Evolutionary conservation across 768 basidiomycete genomes (phyloP), one percentile per base, ranked within the genome.

Genomic region (Phylloporus rhodoxanthus): DNA sequence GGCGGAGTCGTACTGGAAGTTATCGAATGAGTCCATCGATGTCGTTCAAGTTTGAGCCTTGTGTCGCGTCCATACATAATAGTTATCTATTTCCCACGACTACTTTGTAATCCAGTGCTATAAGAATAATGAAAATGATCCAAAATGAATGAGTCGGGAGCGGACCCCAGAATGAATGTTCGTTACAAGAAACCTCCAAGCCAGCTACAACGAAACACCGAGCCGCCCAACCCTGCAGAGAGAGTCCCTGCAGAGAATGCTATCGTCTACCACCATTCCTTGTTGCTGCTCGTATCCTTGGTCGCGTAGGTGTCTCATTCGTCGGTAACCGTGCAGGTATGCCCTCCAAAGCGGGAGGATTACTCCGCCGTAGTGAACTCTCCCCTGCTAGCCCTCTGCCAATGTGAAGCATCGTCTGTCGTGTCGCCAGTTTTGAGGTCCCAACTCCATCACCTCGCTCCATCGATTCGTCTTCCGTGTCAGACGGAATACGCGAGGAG

Each of bases 1-100:
- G 23, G 85, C 81, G 17, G 86, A 84, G 58, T 90, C 87, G 59
- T 85, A 88, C 65, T 89, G 87, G 58, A 87, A 89, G 61, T 89
- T 89, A 67, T 89, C 87, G 60, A 89, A 89, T 10, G 83, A 78
- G 64, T 89, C 87, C 87, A 89, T 87, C 55, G 50, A 57, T 58
- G 64, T 51, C 47, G 57, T 69, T 59, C 47, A 29, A 30, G 59
- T 50, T 43, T 14, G 38, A 58, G 54, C 20, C 6, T 3, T 26
- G 36, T 8, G 37, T 13, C 13, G 20, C 23, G 17, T 44, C 26
- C 8, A 43, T 42, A 56, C 47, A 55, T 48, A 59, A 52, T 17
- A 52, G 43, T 55, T 38, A 55, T 54, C 54, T 64, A 56, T 52
- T 67, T 66, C 62, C 50, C 63, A 64, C 61, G 51, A 13, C 19